A percentile compares a stretch with the other conserved stretches of the same genome.
These are phyloP conservation scores for Quercus suber DNA, from an alignment of 306 rosid genomes.

Conservation along the genomic window DNA sequence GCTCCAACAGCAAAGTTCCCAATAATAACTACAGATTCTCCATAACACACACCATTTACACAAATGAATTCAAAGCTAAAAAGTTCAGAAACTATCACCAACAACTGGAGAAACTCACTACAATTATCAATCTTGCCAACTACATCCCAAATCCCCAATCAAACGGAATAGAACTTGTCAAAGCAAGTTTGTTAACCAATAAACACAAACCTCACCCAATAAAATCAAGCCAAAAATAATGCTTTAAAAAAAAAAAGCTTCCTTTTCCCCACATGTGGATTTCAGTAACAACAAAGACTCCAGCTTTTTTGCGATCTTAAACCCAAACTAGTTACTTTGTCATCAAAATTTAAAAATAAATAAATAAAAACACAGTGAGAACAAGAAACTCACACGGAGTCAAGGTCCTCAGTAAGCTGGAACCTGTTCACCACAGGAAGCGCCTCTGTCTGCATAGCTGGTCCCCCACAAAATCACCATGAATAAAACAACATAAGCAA, in stretches of 20 bases:
- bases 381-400: constrained; percentile 54
- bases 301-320: not conserved
- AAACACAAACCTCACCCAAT: not conserved
- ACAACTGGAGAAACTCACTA: not conserved
- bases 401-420: constrained; percentile 58
- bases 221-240: not conserved
- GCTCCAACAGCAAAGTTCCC: not conserved
- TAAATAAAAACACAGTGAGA: not conserved
- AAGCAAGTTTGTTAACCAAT: not conserved
- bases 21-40: not conserved
- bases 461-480: constrained; percentile 8
- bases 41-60: not conserved
- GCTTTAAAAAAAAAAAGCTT: no score
- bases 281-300: not conserved
- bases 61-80: not conserved
- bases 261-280: not conserved
- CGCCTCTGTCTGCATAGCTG: constrained; percentile 99
- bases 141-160: not conserved
- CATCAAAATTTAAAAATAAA: not conserved
- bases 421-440: constrained; percentile 76
- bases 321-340: not conserved
- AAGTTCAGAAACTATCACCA: not conserved
- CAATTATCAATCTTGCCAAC: not conserved
- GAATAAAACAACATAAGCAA: constrained; percentile 9
- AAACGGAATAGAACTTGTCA: not conserved